Conservation (phyloP, 1,284 basidiomycete species). For the Laetiporus sulphureus region DNA sequence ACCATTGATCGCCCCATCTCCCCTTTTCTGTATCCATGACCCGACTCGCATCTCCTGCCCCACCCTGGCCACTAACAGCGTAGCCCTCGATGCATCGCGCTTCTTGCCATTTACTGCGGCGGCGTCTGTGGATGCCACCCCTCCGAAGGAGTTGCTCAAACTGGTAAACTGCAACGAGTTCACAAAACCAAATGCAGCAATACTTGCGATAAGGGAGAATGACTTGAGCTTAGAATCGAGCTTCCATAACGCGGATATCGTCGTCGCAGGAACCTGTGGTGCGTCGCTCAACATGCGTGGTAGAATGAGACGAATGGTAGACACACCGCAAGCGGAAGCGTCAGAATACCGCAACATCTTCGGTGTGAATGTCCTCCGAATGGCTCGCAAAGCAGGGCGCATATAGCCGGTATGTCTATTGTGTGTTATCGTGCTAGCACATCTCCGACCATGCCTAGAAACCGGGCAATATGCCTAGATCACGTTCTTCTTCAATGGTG, state of each 20-base stretch:
- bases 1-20: conserved; percentile 65
- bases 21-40: conserved; percentile 78
- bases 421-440: too few relatives aligned
- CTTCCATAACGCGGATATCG: conserved; percentile 82
- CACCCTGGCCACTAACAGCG: conserved; percentile 71
- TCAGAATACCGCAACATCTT: conserved; percentile 91
- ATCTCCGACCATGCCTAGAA: too few relatives aligned
- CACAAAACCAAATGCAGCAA: conserved; percentile 73
- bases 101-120: conserved; percentile 6
- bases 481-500: too few relatives aligned
- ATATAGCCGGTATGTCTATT: too few relatives aligned
- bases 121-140: conserved; percentile 36
- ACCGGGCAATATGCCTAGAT: too few relatives aligned
- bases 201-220: conserved; percentile 59
- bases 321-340: conserved; percentile 80
- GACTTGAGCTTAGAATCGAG: conserved; percentile 71
- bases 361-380: too few relatives aligned
- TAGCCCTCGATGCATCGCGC: conserved; percentile 17
- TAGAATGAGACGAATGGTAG: not conserved
- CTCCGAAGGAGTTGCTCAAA: conserved; percentile 45
- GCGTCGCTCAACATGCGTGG: conserved; percentile 8
- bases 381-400: too few relatives aligned
- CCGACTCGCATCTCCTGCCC: conserved; percentile 88
- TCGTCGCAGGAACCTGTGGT: conserved; percentile 87
- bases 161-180: conserved; percentile 85